Percentiles rank a stretch among this genome's conserved stretches.
Conservation (phyloP, 352 stramenopile species). For the Poterioochromonas sp. region DNA sequence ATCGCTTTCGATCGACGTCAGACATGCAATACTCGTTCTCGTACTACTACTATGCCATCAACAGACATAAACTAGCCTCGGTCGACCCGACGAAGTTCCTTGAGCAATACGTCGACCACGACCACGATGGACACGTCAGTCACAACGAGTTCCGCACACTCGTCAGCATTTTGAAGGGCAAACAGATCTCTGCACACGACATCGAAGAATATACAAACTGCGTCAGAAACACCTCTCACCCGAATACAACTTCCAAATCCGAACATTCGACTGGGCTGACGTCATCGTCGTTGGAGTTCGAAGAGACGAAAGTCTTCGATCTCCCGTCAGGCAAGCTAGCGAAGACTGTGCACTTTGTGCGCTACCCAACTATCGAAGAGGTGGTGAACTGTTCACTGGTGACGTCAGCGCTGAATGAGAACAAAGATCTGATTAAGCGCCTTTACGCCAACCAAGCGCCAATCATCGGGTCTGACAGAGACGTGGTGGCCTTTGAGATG, state of each 20-base stretch:
- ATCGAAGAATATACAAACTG: constrained; percentile 45
- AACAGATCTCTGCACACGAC: constrained; percentile 39
- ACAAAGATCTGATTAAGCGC: not conserved
- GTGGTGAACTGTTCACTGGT: not conserved
- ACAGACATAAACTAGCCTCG: constrained; percentile 60
- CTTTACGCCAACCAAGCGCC: not conserved
- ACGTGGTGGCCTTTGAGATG: constrained; percentile 83
- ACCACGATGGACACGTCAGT: constrained; percentile 74
- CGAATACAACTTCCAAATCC: not conserved
- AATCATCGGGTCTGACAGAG: constrained; percentile 7
- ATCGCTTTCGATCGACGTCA: constrained; percentile 74
- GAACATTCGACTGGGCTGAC: not conserved
- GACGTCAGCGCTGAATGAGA: not conserved
- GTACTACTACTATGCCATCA: constrained; percentile 86
- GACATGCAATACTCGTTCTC: constrained; percentile 91
- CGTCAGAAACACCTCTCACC: not conserved
- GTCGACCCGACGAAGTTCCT: constrained; percentile 40
- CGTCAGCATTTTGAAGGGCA: constrained; percentile 30
- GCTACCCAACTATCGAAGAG: not conserved
- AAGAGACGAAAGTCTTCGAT: too few species aligned
- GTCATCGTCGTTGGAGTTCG: too few species aligned
- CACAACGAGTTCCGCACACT: constrained; percentile 74
- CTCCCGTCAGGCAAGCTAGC: not conserved
- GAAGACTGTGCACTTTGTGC: not conserved
- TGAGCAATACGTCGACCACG: constrained; percentile 70